Percentiles rank a stretch among this genome's conserved stretches.
These are phyloP conservation scores for Trypanosomatidae sp. DNA, from an alignment of 208 protist species.

Conservation along the genomic window DNA sequence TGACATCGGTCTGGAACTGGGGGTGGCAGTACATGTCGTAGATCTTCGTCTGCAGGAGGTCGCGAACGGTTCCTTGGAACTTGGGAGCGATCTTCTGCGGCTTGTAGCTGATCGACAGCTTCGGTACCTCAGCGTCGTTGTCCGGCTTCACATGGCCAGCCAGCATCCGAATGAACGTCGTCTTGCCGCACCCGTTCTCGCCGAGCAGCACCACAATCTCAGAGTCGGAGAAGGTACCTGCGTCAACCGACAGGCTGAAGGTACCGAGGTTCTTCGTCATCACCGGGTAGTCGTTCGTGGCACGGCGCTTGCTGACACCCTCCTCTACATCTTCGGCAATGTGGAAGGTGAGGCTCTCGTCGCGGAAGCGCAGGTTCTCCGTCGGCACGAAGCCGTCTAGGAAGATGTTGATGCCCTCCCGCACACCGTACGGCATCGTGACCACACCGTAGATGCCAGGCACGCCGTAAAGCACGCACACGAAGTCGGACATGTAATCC, in stretches of 20 bases:
- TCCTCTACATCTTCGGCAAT: constrained; percentile 85
- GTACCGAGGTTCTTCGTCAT: constrained; percentile 97
- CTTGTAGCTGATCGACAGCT: constrained; percentile 99
- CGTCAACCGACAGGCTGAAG: constrained; percentile 95
- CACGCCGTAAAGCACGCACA: constrained; percentile 99
- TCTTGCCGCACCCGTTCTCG: constrained; percentile 99
- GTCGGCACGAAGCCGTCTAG: constrained; percentile 99
- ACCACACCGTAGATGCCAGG: constrained; percentile 99
- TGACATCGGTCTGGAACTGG: constrained; percentile 99
- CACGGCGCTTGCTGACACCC: constrained; percentile 63
- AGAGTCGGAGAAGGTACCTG: constrained; percentile 97
- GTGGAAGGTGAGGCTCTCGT: constrained; percentile 97
- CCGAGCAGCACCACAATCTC: constrained; percentile 99
- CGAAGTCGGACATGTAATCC: constrained; percentile 99
- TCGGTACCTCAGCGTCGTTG: constrained; percentile 90
- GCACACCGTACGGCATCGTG: constrained; percentile 99
- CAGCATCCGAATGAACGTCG: constrained; percentile 99
- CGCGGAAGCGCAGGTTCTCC: constrained; percentile 99
- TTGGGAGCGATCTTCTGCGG: constrained; percentile 99
- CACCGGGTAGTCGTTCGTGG: constrained; percentile 93
- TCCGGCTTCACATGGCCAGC: constrained; percentile 95
- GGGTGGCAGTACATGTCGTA: constrained; percentile 95
- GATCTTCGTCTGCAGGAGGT: constrained; percentile 98
- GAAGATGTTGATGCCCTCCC: constrained; percentile 99
- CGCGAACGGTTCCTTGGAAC: constrained; percentile 96